A percentile compares a stretch with the other conserved stretches of the same genome.
These are phyloP conservation scores for Lichtheimia hyalospora DNA, from an alignment of 371 early-diverging fungal species.

Conservation along the genomic window DNA sequence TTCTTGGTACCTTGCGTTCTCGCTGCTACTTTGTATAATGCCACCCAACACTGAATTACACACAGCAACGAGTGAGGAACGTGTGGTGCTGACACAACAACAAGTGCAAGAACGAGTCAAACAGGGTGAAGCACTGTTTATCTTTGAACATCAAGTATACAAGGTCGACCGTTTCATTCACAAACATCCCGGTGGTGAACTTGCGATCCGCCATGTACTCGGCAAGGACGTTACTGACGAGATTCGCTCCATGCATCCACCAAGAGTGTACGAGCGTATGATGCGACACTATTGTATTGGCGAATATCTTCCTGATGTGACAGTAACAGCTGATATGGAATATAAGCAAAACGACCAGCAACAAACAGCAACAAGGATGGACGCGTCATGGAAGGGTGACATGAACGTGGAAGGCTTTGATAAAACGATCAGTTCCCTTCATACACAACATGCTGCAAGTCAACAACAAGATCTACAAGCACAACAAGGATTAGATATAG, in stretches of 20 bases:
- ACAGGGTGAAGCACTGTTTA: slow-evolving; percentile 69
- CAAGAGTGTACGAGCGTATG: slow-evolving; percentile 70
- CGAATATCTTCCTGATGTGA: slow-evolving; percentile 40
- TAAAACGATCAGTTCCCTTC: slow-evolving; percentile 29
- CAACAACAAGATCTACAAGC: slow-evolving; percentile 13
- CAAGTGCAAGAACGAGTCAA: slow-evolving; percentile 46
- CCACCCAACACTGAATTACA: slow-evolving; percentile 32
- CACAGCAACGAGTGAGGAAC: slow-evolving; percentile 6
- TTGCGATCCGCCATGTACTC: slow-evolving; percentile 79
- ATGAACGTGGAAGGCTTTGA: slow-evolving; percentile 35
- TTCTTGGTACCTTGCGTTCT: not conserved
- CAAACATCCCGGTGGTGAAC: slow-evolving; percentile 91
- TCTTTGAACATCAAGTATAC: slow-evolving; percentile 82
- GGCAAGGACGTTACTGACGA: slow-evolving; percentile 94
- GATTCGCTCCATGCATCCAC: slow-evolving; percentile 86
- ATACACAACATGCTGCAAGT: slow-evolving; percentile 23
- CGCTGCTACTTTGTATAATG: slow-evolving; percentile 9
- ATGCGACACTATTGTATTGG: slow-evolving; percentile 79
- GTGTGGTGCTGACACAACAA: slow-evolving; percentile 29
- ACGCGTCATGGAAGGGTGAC: slow-evolving; percentile 34
- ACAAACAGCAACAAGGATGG: not conserved
- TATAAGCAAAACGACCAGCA: not conserved
- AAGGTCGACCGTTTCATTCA: slow-evolving; percentile 79
- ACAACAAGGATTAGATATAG: slow-evolving; percentile 34
- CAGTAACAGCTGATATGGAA: not conserved